Evolutionary conservation across 441 rosid species (phyloP).

Genomic region (Breynia disticha): DNA sequence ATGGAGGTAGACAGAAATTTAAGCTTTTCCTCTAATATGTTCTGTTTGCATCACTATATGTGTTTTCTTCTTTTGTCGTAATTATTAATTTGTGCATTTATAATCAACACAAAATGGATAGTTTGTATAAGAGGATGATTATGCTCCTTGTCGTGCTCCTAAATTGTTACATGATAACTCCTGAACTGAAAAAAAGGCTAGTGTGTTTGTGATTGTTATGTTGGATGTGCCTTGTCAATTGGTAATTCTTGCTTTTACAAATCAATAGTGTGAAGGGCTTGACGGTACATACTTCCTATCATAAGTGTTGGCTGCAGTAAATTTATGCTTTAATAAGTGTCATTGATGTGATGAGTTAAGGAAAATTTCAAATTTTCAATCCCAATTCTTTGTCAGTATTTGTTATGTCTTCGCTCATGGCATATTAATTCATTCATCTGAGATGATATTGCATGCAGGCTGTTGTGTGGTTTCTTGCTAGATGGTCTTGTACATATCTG

Average conservation of each 20-base stretch:
- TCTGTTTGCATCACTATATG: constrained; percentile 8
- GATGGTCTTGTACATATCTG: constrained; percentile 83
- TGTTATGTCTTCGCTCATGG: constrained; percentile 6
- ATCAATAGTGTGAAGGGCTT: no score
- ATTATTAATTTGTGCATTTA: not conserved
- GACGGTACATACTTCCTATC: no score
- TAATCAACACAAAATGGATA: not conserved
- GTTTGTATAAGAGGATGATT: no score
- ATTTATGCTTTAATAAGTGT: not conserved
- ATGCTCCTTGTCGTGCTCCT: no score
- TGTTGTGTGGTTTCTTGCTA: constrained; percentile 91
- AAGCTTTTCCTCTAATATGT: constrained; percentile 6
- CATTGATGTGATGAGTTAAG: not conserved
- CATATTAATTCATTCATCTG: constrained; percentile 14
- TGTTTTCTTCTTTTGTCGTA: constrained; percentile 3
- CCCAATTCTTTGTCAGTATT: not conserved
- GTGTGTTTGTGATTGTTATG: no score
- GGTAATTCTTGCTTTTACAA: no score
- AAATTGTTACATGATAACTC: no score
- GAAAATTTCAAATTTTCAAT: not conserved
- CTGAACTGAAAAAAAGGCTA: no score
- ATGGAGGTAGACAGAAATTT: constrained; percentile 60
- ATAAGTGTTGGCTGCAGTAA: no score
- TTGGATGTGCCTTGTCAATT: no score
- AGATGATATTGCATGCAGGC: constrained; percentile 46